These are phyloP conservation scores for Hamigera avellanea DNA, from an alignment of 495 filamentous ascomycete genomes.

Conservation along the genomic window DNA sequence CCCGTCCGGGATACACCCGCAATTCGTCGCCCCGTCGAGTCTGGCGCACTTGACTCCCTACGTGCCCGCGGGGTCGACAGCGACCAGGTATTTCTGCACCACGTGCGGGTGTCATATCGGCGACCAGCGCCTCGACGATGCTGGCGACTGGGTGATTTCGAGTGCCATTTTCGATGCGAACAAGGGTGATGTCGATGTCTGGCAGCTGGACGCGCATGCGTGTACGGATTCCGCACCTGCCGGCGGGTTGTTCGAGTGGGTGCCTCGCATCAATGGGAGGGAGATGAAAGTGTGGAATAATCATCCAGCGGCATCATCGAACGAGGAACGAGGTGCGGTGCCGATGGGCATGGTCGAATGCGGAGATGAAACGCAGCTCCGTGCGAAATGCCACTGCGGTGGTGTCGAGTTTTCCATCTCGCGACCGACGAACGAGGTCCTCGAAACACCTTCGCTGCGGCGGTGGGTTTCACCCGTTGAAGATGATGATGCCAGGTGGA, in stretches of 20 bases:
- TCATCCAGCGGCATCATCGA: slow-evolving; percentile 3
- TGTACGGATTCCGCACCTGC: slow-evolving; percentile 32
- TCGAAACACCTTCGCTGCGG: slow-evolving; percentile 15
- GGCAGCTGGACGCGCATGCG: slow-evolving; percentile 26
- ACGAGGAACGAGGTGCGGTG: not conserved
- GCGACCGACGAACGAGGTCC: slow-evolving; percentile 17
- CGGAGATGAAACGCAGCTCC: too few relatives aligned
- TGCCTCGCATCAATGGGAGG: slow-evolving; percentile 17
- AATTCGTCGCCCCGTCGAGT: slow-evolving; percentile 17
- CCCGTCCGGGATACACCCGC: slow-evolving; percentile 25
- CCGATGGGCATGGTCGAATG: not conserved
- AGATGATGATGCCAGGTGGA: slow-evolving; percentile 24
- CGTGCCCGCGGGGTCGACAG: slow-evolving; percentile 12
- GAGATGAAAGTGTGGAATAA: slow-evolving; percentile 12
- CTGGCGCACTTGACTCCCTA: slow-evolving; percentile 19
- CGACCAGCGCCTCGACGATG: slow-evolving; percentile 6
- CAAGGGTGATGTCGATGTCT: slow-evolving; percentile 13
- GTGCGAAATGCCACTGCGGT: slow-evolving; percentile 37
- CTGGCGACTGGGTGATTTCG: slow-evolving; percentile 14
- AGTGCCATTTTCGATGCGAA: slow-evolving; percentile 20
- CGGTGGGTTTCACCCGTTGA: slow-evolving; percentile 27
- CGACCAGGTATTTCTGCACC: slow-evolving; percentile 29
- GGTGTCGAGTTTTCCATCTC: slow-evolving; percentile 34
- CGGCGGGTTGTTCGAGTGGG: slow-evolving; percentile 27
- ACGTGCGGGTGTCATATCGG: slow-evolving; percentile 33